These are phyloP conservation scores for Zygnema cylindricum DNA, from an alignment of 139 green algal species.

Conservation along the genomic window DNA sequence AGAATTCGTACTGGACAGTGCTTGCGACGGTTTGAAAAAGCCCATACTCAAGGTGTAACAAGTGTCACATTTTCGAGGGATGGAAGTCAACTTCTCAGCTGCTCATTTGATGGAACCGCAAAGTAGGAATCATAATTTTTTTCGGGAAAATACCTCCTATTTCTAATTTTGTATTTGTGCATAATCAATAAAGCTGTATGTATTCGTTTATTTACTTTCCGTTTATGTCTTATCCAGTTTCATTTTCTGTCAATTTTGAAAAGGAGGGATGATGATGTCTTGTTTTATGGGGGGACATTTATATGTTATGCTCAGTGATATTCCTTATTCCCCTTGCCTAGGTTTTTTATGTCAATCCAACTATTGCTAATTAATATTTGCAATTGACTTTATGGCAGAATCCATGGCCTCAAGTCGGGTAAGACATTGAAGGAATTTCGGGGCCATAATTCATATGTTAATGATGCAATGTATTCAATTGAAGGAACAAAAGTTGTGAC, in stretches of 20 bases:
- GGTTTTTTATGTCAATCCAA: too few relatives aligned
- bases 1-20: slow-evolving; percentile 88
- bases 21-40: slow-evolving; percentile 84
- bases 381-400: too few relatives aligned
- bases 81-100: slow-evolving; percentile 84
- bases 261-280: too few relatives aligned
- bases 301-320: too few relatives aligned
- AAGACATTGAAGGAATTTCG: slow-evolving; percentile 96
- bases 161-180: slow-evolving; percentile 17
- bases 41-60: slow-evolving; percentile 90
- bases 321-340: too few relatives aligned
- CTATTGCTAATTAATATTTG: too few relatives aligned
- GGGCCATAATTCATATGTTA: slow-evolving; percentile 93
- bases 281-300: too few relatives aligned
- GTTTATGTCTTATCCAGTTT: not conserved
- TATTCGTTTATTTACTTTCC: not conserved
- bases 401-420: slow-evolving; percentile 96
- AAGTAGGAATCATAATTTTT: slow-evolving; percentile 64
- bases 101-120: slow-evolving; percentile 82
- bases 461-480: slow-evolving; percentile 78
- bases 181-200: not conserved
- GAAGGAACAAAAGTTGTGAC: slow-evolving; percentile 84
- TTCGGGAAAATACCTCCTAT: not conserved
- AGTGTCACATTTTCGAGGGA: slow-evolving; percentile 85
- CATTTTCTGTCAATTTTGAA: too few relatives aligned